phyloP scores from a whole-genome alignment of 257 asterid genomes.

The Fraxinus quadrangulata region DNA sequence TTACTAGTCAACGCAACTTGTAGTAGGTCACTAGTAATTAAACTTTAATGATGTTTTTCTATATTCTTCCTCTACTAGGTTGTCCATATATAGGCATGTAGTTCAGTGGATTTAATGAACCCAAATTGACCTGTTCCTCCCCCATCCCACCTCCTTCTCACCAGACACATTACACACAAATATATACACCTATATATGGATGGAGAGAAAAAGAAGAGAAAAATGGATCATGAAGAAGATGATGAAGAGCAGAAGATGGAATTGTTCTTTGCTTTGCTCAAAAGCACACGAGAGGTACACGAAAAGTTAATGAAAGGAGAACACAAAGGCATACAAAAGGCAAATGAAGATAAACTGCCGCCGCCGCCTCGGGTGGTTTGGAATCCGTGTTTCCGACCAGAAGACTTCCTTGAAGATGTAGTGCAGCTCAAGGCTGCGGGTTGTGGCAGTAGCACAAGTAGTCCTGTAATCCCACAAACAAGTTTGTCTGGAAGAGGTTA shows the following conservation, averaged over 20 bases:
- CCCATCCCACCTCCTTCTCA: neutral
- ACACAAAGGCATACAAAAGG: neutral
- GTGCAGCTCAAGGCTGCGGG: conserved; percentile 6
- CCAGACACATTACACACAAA: neutral
- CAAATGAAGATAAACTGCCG: conserved; percentile 9
- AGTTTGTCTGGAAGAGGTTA: neutral
- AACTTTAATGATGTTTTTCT: too few relatives aligned
- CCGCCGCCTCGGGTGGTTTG: conserved; percentile 5
- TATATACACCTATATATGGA: conserved; percentile 20
- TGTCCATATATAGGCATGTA: neutral
- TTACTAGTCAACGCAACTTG: too few relatives aligned
- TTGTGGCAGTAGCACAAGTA: neutral
- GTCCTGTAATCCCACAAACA: neutral
- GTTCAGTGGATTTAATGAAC: neutral
- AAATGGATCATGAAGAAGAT: conserved; percentile 18
- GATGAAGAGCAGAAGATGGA: conserved; percentile 35
- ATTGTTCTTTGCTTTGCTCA: conserved; percentile 36
- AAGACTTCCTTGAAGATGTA: conserved; percentile 33
- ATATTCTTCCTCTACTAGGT: neutral
- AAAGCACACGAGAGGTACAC: conserved; percentile 32
- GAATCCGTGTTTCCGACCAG: conserved; percentile 34
- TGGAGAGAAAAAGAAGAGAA: conserved; percentile 30
- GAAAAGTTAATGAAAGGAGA: conserved; percentile 6
- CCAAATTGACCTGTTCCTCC: neutral
- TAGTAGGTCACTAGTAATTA: too few relatives aligned